Evolutionary conservation across 768 basidiomycete genomes (phyloP), one percentile per base, ranked within the genome.

Genomic region (Mycena haematopus): DNA sequence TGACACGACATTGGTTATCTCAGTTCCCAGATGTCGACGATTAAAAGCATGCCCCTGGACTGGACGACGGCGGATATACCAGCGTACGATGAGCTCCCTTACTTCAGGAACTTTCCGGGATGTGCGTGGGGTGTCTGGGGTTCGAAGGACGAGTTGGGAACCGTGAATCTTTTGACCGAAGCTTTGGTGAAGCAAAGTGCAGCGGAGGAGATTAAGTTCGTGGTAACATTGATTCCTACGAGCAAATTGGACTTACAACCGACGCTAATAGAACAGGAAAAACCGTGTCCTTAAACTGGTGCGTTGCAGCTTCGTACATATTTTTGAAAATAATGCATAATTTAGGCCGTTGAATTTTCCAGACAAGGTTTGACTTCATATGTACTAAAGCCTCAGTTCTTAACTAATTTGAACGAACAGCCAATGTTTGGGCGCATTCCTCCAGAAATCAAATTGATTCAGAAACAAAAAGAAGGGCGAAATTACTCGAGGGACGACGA

Each of bases 81-180:
- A 14, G 29, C 42, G 27, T 67, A 64, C 66, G 66, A 67, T 40
- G 77, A 80, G 40, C 70, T 80, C 31, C 76, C 75, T 14, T 68
- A 79, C 13, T 87, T 73, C 80, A 87, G 77, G 76, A 84, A 76
- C 71, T 83, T 68, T 74, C 81, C 72, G 58, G 89, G 88, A n/a
- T 90, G 88, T 59, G 89, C 88, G 3, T 90, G 89, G 89, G 79
- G 77, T 2, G 78, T 90, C 13, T 90, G 87, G 87, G 88, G 88
- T n/a, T 73, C 78, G 35, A 82, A 85, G 21, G 89, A 90, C 62
- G 78, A 90, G 65, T 75, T 90, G 22, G 89, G 89, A 1, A 90
- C 88, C 2, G 76, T 90, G 27, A 90, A 90, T 71, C 61, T 90
- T 45, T 72, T 90, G 45, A 89, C 89, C 0, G 81, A 83, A 13